Evolutionary conservation across 129 eudicot genomes (phyloP).

Genomic region (Flaveria sonorensis): DNA sequence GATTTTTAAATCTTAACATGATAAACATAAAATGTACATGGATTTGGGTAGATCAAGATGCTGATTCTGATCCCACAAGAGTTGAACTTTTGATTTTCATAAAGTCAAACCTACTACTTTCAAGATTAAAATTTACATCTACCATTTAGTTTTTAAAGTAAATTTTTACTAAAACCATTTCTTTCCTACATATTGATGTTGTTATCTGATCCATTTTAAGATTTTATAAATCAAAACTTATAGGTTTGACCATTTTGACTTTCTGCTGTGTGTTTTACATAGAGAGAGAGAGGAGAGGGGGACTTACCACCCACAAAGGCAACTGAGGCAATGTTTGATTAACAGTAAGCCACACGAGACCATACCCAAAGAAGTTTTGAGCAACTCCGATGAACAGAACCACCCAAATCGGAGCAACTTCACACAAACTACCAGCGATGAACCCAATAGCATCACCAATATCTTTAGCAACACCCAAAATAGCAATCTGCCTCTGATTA

Average conservation of each 20-base stretch:
- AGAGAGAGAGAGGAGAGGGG: slow-evolving; percentile 16
- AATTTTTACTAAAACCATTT: not conserved
- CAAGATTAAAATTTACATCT: slow-evolving; percentile 15
- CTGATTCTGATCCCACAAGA: slow-evolving; percentile 14
- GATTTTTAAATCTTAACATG: not conserved
- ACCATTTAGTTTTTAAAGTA: not conserved
- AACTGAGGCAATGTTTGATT: slow-evolving; percentile 47
- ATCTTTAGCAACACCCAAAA: slow-evolving; percentile 78
- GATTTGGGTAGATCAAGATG: not conserved
- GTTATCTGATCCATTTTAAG: not conserved
- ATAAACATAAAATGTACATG: not conserved
- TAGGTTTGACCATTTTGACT: not conserved
- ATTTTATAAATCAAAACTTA: not conserved
- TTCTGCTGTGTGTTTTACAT: not conserved
- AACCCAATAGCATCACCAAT: slow-evolving; percentile 74
- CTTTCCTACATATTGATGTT: not conserved
- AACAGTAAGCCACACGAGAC: slow-evolving; percentile 72
- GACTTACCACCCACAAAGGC: slow-evolving; percentile 74
- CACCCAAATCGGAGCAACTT: slow-evolving; percentile 66
- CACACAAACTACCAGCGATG: slow-evolving; percentile 64
- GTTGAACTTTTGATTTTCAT: slow-evolving; percentile 1
- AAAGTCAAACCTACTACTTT: slow-evolving; percentile 15
- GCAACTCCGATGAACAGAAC: slow-evolving; percentile 62
- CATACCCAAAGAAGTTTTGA: slow-evolving; percentile 75
- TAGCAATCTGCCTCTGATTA: slow-evolving; percentile 64